These are phyloP conservation scores for Leccinum rimulosum DNA, from an alignment of 768 basidiomycete genomes.

Conservation along the genomic window DNA sequence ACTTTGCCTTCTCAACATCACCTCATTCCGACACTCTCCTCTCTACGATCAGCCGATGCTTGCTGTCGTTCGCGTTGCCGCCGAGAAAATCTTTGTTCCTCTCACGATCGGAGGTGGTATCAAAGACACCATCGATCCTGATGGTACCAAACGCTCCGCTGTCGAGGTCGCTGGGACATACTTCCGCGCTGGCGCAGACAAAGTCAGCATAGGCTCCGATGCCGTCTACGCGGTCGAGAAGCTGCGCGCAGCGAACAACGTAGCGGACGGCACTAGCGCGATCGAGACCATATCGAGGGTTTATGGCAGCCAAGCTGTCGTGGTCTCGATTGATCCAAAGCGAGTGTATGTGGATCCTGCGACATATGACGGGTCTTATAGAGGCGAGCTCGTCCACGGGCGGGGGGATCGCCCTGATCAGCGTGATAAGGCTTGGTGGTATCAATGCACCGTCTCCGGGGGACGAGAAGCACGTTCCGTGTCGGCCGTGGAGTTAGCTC, in stretches of 20 bases:
- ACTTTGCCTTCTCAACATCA: conserved; percentile 97
- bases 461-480: conserved; percentile 81
- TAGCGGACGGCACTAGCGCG: conserved; percentile 71
- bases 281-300: conserved; percentile 89
- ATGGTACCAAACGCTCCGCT: conserved; percentile 82
- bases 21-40: conserved; percentile 96
- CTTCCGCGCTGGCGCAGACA: conserved; percentile 97
- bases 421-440: conserved; percentile 90
- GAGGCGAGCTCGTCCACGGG: conserved; percentile 54
- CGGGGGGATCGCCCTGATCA: conserved; percentile 48
- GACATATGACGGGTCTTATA: conserved; percentile 67
- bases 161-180: conserved; percentile 95
- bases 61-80: conserved; percentile 86
- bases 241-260: conserved; percentile 49
- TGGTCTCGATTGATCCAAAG: conserved; percentile 94
- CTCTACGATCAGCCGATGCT: conserved; percentile 98
- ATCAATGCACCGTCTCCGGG: conserved; percentile 95
- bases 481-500: conserved; percentile 88
- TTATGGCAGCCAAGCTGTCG: conserved; percentile 96
- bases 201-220: conserved; percentile 96
- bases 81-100: conserved; percentile 92
- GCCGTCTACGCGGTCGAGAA: conserved; percentile 93
- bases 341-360: conserved; percentile 72
- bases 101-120: conserved; percentile 98
- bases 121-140: conserved; percentile 93